Percentiles rank a stretch among this genome's conserved stretches.
Conservation (phyloP, 2,329 filamentous ascomycete genomes). For the Penicillium decumbens region DNA sequence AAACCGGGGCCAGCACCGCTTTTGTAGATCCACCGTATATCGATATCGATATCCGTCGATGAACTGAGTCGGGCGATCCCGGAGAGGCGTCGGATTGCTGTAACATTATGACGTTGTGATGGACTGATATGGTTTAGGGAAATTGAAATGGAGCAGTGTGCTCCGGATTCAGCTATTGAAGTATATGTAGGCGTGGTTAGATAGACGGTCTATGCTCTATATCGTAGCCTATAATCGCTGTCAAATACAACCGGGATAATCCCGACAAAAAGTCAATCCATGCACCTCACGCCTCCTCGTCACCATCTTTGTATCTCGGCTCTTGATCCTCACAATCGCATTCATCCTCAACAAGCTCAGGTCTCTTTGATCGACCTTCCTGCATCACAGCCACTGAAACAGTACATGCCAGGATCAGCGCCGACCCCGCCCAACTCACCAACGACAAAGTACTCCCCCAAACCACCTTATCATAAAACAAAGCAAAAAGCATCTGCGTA, state of each 20-base stretch:
- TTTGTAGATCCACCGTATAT: slow-evolving; percentile 1
- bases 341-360: neutral
- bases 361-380: slow-evolving; percentile 24
- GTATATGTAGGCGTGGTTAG: neutral
- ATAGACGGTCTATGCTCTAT: neutral
- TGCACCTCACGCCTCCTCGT: slow-evolving; percentile 7
- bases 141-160: slow-evolving; percentile 16
- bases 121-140: slow-evolving; percentile 1
- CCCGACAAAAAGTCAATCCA: neutral
- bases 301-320: slow-evolving; percentile 6
- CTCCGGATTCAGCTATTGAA: slow-evolving; percentile 7
- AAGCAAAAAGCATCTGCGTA: slow-evolving; percentile 65
- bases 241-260: neutral
- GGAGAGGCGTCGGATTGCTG: slow-evolving; percentile 10
- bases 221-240: neutral
- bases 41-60: neutral
- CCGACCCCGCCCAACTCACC: slow-evolving; percentile 58
- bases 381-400: slow-evolving; percentile 60
- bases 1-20: slow-evolving; percentile 8
- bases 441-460: slow-evolving; percentile 57
- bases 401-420: slow-evolving; percentile 61
- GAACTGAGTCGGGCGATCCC: slow-evolving; percentile 10
- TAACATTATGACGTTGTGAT: slow-evolving; percentile 28
- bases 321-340: neutral
- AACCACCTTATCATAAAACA: slow-evolving; percentile 60